A percentile compares a stretch with the other conserved stretches of the same genome.
phyloP scores from a whole-genome alignment of 306 rosid genomes.

The Corylus heterophylla region DNA sequence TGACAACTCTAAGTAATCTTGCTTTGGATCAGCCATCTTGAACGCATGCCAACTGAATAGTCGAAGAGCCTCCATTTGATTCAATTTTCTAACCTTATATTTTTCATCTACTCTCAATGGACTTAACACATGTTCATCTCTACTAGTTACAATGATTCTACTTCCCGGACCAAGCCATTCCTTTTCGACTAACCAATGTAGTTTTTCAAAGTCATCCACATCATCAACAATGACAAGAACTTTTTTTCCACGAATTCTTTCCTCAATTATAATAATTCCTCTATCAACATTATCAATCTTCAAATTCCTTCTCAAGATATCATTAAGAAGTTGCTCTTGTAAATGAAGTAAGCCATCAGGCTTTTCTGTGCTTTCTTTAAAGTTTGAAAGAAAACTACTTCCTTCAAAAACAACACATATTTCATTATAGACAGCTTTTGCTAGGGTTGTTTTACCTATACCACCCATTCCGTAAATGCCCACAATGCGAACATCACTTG shows the following conservation, averaged over 20 bases:
- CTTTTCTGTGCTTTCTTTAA: background rate
- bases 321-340: conserved; percentile 26
- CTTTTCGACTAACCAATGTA: background rate
- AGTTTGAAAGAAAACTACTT: too few species aligned
- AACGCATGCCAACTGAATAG: conserved; percentile 42
- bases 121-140: conserved; percentile 10
- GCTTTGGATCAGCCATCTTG: background rate
- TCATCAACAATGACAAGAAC: conserved; percentile 26
- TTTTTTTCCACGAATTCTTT: background rate
- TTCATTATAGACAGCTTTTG: too few species aligned
- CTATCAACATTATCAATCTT: background rate
- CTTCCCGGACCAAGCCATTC: conserved; percentile 24
- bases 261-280: conserved; percentile 4
- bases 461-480: too few species aligned
- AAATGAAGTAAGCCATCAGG: background rate
- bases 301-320: background rate
- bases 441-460: too few species aligned
- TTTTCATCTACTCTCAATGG: background rate
- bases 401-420: too few species aligned
- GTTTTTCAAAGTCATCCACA: conserved; percentile 8
- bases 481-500: too few species aligned
- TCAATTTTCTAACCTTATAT: background rate
- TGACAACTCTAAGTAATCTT: conserved; percentile 10
- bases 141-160: conserved; percentile 33
- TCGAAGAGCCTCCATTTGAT: conserved; percentile 20